Evolutionary conservation across 352 stramenopile genomes (phyloP).

Genomic region (Phytopythium chamaehyphon): DNA sequence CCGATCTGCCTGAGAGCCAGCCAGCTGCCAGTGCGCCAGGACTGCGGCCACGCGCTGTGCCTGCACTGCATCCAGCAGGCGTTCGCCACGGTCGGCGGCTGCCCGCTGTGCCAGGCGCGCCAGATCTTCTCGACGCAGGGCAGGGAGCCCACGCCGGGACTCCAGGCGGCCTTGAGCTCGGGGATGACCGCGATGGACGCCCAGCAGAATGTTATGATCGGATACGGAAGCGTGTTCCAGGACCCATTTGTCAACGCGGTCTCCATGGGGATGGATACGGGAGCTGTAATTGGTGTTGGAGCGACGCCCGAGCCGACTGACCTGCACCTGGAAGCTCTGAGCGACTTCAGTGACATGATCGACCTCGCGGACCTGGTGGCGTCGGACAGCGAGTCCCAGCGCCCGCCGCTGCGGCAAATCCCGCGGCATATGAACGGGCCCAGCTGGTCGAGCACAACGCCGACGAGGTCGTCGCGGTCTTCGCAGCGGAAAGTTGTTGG

Average conservation of each 20-base stretch:
- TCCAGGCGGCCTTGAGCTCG: not conserved
- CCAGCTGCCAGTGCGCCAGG: conserved; percentile 36
- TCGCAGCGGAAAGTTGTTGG: conserved; percentile 2
- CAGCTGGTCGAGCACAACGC: not conserved
- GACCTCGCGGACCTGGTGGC: conserved; percentile 50
- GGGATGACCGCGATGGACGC: not conserved
- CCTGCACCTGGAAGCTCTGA: conserved; percentile 39
- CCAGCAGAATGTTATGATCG: too few relatives aligned
- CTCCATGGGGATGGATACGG: not conserved
- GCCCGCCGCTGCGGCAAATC: not conserved
- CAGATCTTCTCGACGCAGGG: conserved; percentile 24
- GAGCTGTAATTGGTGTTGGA: not conserved
- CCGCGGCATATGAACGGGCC: conserved; percentile 2
- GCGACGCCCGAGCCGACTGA: conserved; percentile 27
- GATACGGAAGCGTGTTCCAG: not conserved
- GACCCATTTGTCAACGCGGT: conserved; percentile 1
- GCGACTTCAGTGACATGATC: conserved; percentile 55
- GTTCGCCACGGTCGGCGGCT: conserved; percentile 29
- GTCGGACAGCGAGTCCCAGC: conserved; percentile 24
- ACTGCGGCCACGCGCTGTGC: conserved; percentile 53
- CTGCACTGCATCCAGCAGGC: conserved; percentile 48
- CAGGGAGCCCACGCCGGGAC: not conserved
- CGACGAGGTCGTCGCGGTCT: not conserved
- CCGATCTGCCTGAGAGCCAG: conserved; percentile 42
- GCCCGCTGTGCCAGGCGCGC: conserved; percentile 46